A percentile compares a stretch with the other conserved stretches of the same genome.
phyloP scores from a whole-genome alignment of 306 rosid species.

The Fagus crenata region DNA sequence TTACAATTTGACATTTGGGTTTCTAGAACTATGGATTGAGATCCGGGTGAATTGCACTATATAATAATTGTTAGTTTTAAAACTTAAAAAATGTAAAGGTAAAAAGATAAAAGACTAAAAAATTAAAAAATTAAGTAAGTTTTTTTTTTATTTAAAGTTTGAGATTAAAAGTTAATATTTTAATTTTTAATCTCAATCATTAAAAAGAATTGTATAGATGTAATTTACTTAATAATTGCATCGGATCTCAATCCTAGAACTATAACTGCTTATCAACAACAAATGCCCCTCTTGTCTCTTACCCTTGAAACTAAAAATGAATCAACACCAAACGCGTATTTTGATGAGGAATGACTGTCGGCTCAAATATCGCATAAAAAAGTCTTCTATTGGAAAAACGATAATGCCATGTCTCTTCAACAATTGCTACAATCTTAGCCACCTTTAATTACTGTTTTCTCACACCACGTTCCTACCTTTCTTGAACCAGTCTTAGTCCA shows the following conservation, averaged over 20 bases:
- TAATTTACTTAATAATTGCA: too few relatives aligned
- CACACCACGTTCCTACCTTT: constrained; percentile 37
- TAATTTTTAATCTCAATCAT: too few relatives aligned
- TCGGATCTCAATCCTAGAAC: too few relatives aligned
- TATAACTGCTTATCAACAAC: background rate
- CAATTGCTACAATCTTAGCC: constrained; percentile 20
- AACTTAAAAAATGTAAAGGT: too few relatives aligned
- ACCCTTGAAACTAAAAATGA: background rate
- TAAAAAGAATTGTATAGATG: too few relatives aligned
- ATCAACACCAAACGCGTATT: constrained; percentile 8
- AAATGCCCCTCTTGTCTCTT: background rate
- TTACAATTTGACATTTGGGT: background rate
- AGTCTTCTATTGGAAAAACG: constrained; percentile 18
- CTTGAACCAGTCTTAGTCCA: constrained; percentile 57
- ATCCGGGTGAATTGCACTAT: too few relatives aligned
- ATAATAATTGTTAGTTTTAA: too few relatives aligned
- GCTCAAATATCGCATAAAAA: constrained; percentile 5
- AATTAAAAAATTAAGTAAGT: too few relatives aligned
- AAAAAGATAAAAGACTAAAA: too few relatives aligned
- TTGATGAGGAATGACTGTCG: constrained; percentile 10
- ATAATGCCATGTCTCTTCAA: constrained; percentile 21
- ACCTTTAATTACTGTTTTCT: background rate
- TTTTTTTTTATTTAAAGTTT: too few relatives aligned
- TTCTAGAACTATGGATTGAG: constrained; percentile 28
- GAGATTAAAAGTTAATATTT: too few relatives aligned